Conservation (phyloP, 2,329 filamentous ascomycete genomes). For the Aureobasidium sp. region DNA sequence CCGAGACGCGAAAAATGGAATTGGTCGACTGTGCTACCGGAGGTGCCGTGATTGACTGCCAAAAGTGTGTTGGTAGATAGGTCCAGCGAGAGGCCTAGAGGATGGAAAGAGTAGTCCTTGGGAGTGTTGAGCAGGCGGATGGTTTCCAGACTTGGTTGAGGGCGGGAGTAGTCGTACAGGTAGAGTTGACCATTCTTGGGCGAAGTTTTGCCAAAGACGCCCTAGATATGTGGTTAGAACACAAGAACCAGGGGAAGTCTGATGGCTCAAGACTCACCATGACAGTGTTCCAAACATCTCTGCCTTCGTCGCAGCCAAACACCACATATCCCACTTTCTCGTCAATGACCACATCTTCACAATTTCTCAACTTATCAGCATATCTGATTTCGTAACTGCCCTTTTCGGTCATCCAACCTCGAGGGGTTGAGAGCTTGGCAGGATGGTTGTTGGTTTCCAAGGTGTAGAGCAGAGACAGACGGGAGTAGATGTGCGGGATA, state of each 20-base stretch:
- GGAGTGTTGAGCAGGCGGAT: slow-evolving; percentile 25
- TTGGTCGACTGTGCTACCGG: slow-evolving; percentile 30
- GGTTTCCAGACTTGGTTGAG: slow-evolving; percentile 19
- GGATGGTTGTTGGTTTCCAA: neutral
- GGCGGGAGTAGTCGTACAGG: slow-evolving; percentile 33
- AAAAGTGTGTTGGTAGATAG: slow-evolving; percentile 30
- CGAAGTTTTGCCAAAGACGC: neutral
- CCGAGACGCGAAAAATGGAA: slow-evolving; percentile 28
- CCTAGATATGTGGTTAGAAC: slow-evolving; percentile 4
- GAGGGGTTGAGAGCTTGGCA: neutral
- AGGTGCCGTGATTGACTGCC: slow-evolving; percentile 34
- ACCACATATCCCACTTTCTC: slow-evolving; percentile 33
- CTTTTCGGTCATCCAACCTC: slow-evolving; percentile 18
- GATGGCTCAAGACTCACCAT: slow-evolving; percentile 30
- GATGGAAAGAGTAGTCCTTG: slow-evolving; percentile 32
- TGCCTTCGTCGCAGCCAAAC: slow-evolving; percentile 37
- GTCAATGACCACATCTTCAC: slow-evolving; percentile 38
- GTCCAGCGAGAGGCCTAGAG: slow-evolving; percentile 36
- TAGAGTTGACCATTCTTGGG: slow-evolving; percentile 29
- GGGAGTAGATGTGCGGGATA: slow-evolving; percentile 3
- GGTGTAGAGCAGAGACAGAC: slow-evolving; percentile 1
- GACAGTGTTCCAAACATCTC: slow-evolving; percentile 41
- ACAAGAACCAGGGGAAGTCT: neutral
- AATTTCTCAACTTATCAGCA: slow-evolving; percentile 33
- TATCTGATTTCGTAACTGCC: slow-evolving; percentile 28